Base-by-base conservation (phyloP, 495 filamentous ascomycete genomes). In the Annulohypoxylon maeteangense region DNA sequence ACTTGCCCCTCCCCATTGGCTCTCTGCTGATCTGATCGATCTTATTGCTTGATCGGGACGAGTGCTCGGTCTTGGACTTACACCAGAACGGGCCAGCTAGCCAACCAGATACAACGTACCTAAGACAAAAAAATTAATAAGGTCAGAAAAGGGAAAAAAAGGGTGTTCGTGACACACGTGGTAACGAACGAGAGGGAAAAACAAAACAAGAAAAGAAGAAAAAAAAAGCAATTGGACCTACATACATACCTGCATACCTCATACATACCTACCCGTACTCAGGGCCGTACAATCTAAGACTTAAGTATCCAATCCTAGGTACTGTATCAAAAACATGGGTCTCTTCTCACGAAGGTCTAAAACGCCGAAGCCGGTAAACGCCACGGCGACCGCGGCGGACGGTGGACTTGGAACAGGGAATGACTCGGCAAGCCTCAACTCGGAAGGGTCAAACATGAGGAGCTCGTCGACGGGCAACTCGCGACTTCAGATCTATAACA, bases 281-380 rank as follows among this genome's bases (percentile, higher is more conserved):
- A n/a, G n/a, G n/a, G n/a, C n/a, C 57, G 4, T 32, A 38, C n/a
- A 42, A 8, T 7, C 48, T 18, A 47, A n/a, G n/a, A n/a, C n/a
- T n/a, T n/a, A n/a, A n/a, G n/a, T n/a, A n/a, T n/a, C n/a, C 27
- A 47, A 61, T 22, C 48, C n/a, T 23, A 48, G 8, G 8, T 22
- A 23, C 12, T 20, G 25, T 29, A 27, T 29, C 22, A 27, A 25
- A 8, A 59, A 16, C 36, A 86, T 87, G 85, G 85, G 85, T 74
- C 72, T 87, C 58, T 87, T 87, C 77, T 84, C 84, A 7, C 76
- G 83, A 65, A 81, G 81, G 51, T 78, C 81, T 45, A 82, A 81
- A 74, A 75, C 83, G 23, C 78, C 83, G n/a, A 83, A 81, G 79
- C 64, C 78, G 59, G 72, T 75, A 23, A 77, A 55, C 57, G 74